Conservation (phyloP, 2,329 filamentous ascomycete species). For the Cytospora schulzeri region DNA sequence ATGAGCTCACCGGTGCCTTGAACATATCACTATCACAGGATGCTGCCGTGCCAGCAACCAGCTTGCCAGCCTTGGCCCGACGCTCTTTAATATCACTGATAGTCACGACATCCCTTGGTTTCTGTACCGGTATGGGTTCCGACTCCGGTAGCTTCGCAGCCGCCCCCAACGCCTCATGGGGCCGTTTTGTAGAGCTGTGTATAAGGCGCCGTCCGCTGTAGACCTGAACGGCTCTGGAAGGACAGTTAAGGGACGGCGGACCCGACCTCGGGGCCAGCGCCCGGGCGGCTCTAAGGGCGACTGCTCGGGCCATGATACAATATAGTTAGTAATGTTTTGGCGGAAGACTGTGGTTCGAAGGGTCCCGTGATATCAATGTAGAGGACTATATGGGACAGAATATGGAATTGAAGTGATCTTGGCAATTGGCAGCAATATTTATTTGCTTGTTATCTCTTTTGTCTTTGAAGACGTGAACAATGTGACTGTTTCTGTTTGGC, state of each 20-base stretch:
- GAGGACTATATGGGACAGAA: not conserved
- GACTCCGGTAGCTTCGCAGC: constrained; percentile 32
- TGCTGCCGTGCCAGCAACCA: constrained; percentile 76
- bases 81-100: constrained; percentile 68
- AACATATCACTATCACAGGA: constrained; percentile 80
- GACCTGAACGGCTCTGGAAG: not conserved
- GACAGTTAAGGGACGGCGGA: not conserved
- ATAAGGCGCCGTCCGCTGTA: constrained; percentile 17
- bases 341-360: not conserved
- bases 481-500: not conserved
- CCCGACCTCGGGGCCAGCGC: constrained; percentile 26
- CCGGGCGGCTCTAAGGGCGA: constrained; percentile 18
- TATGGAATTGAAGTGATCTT: not conserved
- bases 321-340: too few species aligned
- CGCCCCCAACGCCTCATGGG: constrained; percentile 26
- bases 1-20: constrained; percentile 65
- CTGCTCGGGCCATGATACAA: constrained; percentile 22
- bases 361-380: not conserved
- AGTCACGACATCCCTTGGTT: constrained; percentile 45
- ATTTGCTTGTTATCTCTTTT: constrained; percentile 7
- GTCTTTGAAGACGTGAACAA: not conserved
- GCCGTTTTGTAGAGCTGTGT: constrained; percentile 19
- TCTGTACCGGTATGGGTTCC: constrained; percentile 27
- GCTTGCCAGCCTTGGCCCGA: constrained; percentile 69
- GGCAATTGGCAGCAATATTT: not conserved